phyloP scores from a whole-genome alignment of 371 early-diverging fungal species.

The Saksenaea vasiformis region DNA sequence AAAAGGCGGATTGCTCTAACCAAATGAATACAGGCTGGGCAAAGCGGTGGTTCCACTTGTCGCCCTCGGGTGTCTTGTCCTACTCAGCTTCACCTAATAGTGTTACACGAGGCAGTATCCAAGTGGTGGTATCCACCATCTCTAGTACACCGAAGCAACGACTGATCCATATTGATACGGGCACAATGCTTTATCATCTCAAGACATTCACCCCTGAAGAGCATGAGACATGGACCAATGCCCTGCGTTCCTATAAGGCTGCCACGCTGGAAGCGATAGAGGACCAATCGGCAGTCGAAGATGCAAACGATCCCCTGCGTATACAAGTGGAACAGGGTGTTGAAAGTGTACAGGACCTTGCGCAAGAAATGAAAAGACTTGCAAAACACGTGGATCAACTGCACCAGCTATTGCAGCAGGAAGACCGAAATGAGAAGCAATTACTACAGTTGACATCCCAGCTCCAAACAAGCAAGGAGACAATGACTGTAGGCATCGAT shows the following conservation, averaged over 20 bases:
- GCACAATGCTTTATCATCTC: slow-evolving; percentile 75
- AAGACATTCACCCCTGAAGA: slow-evolving; percentile 68
- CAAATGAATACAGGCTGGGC: slow-evolving; percentile 63
- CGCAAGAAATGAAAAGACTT: background rate
- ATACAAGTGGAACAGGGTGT: background rate
- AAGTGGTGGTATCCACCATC: slow-evolving; percentile 64
- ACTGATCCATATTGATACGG: slow-evolving; percentile 84
- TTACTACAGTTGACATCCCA: background rate
- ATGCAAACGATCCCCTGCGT: background rate
- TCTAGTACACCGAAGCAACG: slow-evolving; percentile 63
- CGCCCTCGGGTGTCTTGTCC: slow-evolving; percentile 59
- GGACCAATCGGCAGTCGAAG: background rate
- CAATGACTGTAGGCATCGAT: background rate
- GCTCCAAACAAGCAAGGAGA: background rate
- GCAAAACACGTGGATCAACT: background rate
- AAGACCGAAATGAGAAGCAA: background rate
- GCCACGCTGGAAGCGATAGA: background rate
- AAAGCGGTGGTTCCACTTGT: slow-evolving; percentile 70
- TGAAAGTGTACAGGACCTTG: background rate
- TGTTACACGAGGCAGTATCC: slow-evolving; percentile 76
- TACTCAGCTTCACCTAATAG: slow-evolving; percentile 64
- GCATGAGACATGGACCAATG: slow-evolving; percentile 64
- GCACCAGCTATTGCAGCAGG: background rate
- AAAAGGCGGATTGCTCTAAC: background rate
- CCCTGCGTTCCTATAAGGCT: slow-evolving; percentile 28